Conservation (phyloP, 2,329 filamentous ascomycete genomes). For the Alternaria ventricosa region DNA sequence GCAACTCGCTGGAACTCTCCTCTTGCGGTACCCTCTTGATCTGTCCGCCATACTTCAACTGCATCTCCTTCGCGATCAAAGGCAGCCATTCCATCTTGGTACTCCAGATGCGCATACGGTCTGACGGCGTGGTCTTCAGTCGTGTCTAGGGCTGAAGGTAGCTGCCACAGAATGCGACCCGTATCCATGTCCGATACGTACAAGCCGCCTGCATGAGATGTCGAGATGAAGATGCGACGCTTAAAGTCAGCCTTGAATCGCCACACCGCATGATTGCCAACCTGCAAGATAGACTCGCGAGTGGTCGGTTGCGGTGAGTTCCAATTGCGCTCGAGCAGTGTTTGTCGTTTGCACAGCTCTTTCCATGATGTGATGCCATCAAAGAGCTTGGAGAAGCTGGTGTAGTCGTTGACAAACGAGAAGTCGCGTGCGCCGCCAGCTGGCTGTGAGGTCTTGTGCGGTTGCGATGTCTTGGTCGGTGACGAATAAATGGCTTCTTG, state of each 20-base stretch:
- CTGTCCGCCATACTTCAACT: slow-evolving; percentile 7
- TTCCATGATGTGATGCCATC: slow-evolving; percentile 9
- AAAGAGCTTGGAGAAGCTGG: slow-evolving; percentile 13
- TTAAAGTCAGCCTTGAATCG: slow-evolving; percentile 13
- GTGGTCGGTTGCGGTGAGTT: background rate
- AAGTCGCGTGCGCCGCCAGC: slow-evolving; percentile 1
- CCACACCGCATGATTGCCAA: slow-evolving; percentile 7
- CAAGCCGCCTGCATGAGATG: slow-evolving; percentile 8
- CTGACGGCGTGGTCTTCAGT: background rate
- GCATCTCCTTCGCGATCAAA: slow-evolving; percentile 8
- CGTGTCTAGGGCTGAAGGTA: slow-evolving; percentile 5
- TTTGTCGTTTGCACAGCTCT: slow-evolving; percentile 5
- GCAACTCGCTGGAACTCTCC: slow-evolving; percentile 5
- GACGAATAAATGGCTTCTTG: slow-evolving; percentile 9
- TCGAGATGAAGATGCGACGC: slow-evolving; percentile 13
- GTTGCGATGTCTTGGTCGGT: slow-evolving; percentile 3
- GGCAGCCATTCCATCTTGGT: slow-evolving; percentile 10
- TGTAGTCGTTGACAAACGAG: background rate
- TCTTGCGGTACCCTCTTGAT: slow-evolving; percentile 2
- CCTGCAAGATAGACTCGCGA: slow-evolving; percentile 7
- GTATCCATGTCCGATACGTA: slow-evolving; percentile 9
- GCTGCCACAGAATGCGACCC: background rate
- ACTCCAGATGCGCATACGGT: slow-evolving; percentile 11
- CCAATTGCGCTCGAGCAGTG: slow-evolving; percentile 5
- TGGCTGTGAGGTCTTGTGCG: background rate